Conservation (phyloP, 805 yeast species). For the Starmerella scarabaei region DNA sequence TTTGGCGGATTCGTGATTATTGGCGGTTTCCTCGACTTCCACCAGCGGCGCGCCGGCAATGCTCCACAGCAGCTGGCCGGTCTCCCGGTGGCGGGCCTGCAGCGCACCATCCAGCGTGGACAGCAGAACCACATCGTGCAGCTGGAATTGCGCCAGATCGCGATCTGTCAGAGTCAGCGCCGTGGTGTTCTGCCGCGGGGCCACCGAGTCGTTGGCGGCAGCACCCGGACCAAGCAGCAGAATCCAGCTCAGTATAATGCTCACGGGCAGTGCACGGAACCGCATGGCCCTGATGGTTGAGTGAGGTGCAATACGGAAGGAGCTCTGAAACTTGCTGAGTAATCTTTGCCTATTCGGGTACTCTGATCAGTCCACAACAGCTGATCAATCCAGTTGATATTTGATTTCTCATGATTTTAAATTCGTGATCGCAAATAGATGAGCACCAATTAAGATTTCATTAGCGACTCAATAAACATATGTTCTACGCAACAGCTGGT, state of each 20-base stretch:
- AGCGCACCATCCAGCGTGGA: slow-evolving; percentile 80
- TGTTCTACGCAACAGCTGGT: too few species aligned
- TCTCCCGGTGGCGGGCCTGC: slow-evolving; percentile 63
- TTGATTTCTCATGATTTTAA: too few species aligned
- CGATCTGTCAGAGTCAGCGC: slow-evolving; percentile 13
- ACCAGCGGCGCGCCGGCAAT: slow-evolving; percentile 52
- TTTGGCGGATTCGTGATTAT: background rate
- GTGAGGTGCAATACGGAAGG: too few species aligned
- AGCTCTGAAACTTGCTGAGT: too few species aligned
- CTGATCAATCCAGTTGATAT: too few species aligned
- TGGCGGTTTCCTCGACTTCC: slow-evolving; percentile 23
- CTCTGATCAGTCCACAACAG: too few species aligned
- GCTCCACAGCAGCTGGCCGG: slow-evolving; percentile 70
- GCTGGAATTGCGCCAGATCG: slow-evolving; percentile 34
- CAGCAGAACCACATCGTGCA: slow-evolving; percentile 50
- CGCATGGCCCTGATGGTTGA: too few species aligned
- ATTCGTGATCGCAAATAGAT: too few species aligned
- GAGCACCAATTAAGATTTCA: too few species aligned
- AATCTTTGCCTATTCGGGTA: too few species aligned
- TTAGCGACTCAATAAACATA: too few species aligned
- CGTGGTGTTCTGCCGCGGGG: background rate
- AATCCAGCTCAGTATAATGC: background rate
- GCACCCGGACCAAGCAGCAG: background rate
- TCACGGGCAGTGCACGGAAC: too few species aligned
- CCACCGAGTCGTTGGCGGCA: background rate